Evolutionary conservation across 257 asterid genomes (phyloP).

Genomic region (Plantago elongata): DNA sequence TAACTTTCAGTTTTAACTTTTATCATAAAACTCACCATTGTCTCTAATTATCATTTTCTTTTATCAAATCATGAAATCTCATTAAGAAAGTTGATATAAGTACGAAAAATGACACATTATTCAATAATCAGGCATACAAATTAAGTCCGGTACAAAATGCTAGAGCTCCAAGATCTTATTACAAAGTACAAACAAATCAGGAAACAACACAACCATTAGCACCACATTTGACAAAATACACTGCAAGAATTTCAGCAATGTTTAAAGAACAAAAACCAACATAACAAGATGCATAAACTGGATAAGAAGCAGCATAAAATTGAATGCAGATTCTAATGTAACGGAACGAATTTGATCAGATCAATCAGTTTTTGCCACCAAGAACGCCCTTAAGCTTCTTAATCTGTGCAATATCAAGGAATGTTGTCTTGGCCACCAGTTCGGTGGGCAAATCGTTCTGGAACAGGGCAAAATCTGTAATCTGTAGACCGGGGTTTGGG

Average conservation of each 20-base stretch:
- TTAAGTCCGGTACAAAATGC: neutral
- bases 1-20: too few relatives aligned
- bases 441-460: slow-evolving; percentile 75
- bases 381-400: slow-evolving; percentile 85
- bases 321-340: neutral
- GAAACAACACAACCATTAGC: too few relatives aligned
- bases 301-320: neutral
- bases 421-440: slow-evolving; percentile 50
- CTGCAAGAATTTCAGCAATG: neutral
- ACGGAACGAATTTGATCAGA: neutral
- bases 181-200: neutral
- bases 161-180: neutral
- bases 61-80: too few relatives aligned
- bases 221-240: neutral
- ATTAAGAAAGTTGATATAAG: too few relatives aligned
- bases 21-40: too few relatives aligned
- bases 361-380: slow-evolving; percentile 56
- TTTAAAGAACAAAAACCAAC: neutral
- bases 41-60: too few relatives aligned
- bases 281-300: neutral
- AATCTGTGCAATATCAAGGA: slow-evolving; percentile 60
- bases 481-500: slow-evolving; percentile 64
- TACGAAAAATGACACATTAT: too few relatives aligned
- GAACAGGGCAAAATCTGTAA: slow-evolving; percentile 61
- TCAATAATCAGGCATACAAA: too few relatives aligned